Evolutionary conservation across 2,329 filamentous ascomycete genomes (phyloP).

Genomic region (Verticillium klebahnii): DNA sequence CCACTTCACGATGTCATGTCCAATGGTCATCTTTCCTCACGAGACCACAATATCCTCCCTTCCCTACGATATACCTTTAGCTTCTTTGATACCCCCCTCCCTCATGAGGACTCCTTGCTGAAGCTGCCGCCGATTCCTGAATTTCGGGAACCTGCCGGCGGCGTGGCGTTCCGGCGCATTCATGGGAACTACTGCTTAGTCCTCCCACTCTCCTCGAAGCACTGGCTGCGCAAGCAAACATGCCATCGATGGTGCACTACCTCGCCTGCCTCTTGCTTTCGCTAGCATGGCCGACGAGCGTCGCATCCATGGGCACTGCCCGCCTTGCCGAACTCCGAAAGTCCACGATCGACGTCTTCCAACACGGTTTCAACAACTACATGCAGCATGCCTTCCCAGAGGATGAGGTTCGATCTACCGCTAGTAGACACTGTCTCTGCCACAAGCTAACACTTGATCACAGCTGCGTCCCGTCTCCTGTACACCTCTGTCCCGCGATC

Average conservation of each 20-base stretch:
- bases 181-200: constrained; percentile 14
- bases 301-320: constrained; percentile 48
- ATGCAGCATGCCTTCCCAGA: constrained; percentile 92
- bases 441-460: constrained; percentile 9
- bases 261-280: constrained; percentile 21
- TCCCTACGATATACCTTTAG: not conserved
- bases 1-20: not conserved
- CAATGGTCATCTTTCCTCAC: not conserved
- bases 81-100: not conserved
- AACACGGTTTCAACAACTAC: constrained; percentile 95
- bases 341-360: constrained; percentile 77
- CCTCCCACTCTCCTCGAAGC: constrained; percentile 4
- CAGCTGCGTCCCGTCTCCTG: constrained; percentile 84
- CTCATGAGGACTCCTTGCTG: constrained; percentile 1
- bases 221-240: not conserved
- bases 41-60: not conserved
- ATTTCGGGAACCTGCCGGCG: not conserved
- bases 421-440: not conserved
- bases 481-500: constrained; percentile 77
- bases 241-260: constrained; percentile 18
- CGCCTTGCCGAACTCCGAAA: constrained; percentile 51
- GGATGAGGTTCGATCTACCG: constrained; percentile 59
- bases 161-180: not conserved
- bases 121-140: constrained; percentile 2
- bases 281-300: constrained; percentile 32